Percentiles rank a stretch among this genome's conserved stretches.
These are phyloP conservation scores for Coelastrella sp. DNA, from an alignment of 139 green algal species.

Conservation along the genomic window DNA sequence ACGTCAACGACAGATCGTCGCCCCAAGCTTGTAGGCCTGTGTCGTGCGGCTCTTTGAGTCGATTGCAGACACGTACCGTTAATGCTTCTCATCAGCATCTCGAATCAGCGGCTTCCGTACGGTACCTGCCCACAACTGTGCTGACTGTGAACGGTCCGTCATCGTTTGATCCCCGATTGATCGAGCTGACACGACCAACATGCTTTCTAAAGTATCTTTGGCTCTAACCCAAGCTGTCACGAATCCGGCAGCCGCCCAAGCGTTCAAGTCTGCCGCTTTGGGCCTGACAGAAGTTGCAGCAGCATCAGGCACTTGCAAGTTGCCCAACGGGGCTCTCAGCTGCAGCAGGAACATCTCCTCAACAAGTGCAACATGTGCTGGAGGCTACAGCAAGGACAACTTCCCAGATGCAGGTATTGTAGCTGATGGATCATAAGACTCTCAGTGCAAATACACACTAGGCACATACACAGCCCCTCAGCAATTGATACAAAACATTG, in stretches of 20 bases:
- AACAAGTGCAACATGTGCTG: neutral
- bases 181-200: too few relatives aligned
- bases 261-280: neutral
- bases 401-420: neutral
- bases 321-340: neutral
- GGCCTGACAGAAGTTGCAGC: neutral
- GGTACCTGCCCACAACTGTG: too few relatives aligned
- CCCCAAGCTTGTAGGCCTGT: too few relatives aligned
- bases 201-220: too few relatives aligned
- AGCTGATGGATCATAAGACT: too few relatives aligned
- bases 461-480: neutral
- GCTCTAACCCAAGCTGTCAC: too few relatives aligned
- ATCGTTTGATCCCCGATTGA: too few relatives aligned
- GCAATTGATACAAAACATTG: neutral
- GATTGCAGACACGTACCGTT: neutral
- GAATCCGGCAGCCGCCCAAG: neutral
- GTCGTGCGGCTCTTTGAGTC: too few relatives aligned
- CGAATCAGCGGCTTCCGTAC: too few relatives aligned
- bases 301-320: neutral
- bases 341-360: neutral
- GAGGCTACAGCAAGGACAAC: neutral
- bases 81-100: too few relatives aligned
- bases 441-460: neutral
- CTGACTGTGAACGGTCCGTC: neutral
- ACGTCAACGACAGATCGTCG: too few relatives aligned